These are phyloP conservation scores for Butyriboletus regius DNA, from an alignment of 1,284 basidiomycete species.

Conservation along the genomic window DNA sequence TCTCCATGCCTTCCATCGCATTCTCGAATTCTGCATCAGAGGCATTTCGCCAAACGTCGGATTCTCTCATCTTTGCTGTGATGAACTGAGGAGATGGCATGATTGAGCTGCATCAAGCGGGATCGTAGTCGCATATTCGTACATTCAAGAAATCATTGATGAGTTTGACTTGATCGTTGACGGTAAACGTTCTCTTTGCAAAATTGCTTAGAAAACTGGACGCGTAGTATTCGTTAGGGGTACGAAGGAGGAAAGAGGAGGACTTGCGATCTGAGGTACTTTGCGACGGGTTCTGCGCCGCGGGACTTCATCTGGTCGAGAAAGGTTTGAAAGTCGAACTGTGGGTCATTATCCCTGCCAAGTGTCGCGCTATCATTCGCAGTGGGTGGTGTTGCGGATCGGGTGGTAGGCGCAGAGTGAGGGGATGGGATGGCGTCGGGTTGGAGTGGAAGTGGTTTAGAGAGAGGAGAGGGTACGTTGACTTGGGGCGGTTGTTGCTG, in stretches of 20 bases:
- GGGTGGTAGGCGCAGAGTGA: slow-evolving; percentile 7
- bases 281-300: slow-evolving; percentile 80
- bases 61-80: slow-evolving; percentile 73
- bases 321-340: slow-evolving; percentile 82
- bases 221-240: background rate
- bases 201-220: slow-evolving; percentile 84
- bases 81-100: slow-evolving; percentile 62
- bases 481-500: background rate
- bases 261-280: slow-evolving; percentile 81
- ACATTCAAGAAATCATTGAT: slow-evolving; percentile 87
- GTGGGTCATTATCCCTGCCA: slow-evolving; percentile 32
- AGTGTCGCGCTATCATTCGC: background rate
- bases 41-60: slow-evolving; percentile 73
- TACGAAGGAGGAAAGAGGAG: background rate
- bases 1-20: slow-evolving; percentile 98
- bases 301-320: slow-evolving; percentile 84
- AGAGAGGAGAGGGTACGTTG: slow-evolving; percentile 1
- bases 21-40: slow-evolving; percentile 87
- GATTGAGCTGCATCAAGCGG: slow-evolving; percentile 8
- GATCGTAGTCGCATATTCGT: slow-evolving; percentile 29
- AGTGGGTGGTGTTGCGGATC: slow-evolving; percentile 1
- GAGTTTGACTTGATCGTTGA: slow-evolving; percentile 85
- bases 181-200: slow-evolving; percentile 78
- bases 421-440: background rate
- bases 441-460: slow-evolving; percentile 10